Base-by-base conservation (phyloP, 345 rosid species). In the Citrus trifoliata region DNA sequence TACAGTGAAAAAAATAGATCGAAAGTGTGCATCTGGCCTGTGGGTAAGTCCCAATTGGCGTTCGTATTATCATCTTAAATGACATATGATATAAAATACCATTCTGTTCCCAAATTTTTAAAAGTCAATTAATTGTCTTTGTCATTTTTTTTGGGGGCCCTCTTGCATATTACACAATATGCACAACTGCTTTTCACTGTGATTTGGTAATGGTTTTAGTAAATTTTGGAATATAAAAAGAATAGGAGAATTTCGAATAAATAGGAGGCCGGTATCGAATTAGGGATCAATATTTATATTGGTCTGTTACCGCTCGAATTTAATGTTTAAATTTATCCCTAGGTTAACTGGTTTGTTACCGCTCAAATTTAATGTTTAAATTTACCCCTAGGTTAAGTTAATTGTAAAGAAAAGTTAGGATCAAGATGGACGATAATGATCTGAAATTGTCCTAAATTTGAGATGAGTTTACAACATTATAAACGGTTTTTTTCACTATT, bases 61-160 rank as follows among this genome's bases (percentile, higher is more conserved):
- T 56, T 60, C 48, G 33, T 32, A 33, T 82, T 67, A 46, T 46
- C 51, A 48, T 74, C 48, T 51, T 25, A 4, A 42, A 46, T 48
- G 32, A 60, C 22, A 51, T 30, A 83, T 22, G 5, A 64, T 19
- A 73, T 59, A 48, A 32, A 58, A 28, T 59, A 51, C 35, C 58
- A 37, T 69, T 70, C 5, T 70, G 6, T 0, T 74, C 48, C 56
- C 9, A 5, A 8, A 3, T 19, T 27, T 28, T 63, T 6, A 12
- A 46, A 74, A 74, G 69, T 42, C 42, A 40, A 74, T 40, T 32
- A 60, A 74, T 30, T 64, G 42, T 75, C 30, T 35, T 75, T 42
- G 60, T 46, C 61, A 22, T 28, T 22, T 7, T 55, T 70, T 71
- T 66, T 6, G 66, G 28, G 46, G 28, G 75, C 56, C 35, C 51